These are phyloP conservation scores for Rhodotorula babjevae DNA, from an alignment of 768 basidiomycete genomes.

Conservation along the genomic window DNA sequence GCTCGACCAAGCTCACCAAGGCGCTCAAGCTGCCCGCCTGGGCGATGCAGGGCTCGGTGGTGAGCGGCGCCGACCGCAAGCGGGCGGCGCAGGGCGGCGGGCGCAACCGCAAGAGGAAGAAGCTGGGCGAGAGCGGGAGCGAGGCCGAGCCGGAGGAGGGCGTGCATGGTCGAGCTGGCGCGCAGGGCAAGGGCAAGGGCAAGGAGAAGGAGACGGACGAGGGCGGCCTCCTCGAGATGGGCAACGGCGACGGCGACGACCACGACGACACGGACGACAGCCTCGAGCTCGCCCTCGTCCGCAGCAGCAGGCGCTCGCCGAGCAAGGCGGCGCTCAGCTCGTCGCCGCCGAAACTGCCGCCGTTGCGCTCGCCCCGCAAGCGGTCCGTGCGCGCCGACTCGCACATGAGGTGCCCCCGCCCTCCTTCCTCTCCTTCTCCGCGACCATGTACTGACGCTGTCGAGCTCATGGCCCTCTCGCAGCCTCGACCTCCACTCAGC, in stretches of 20 bases:
- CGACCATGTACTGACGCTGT: too few species aligned
- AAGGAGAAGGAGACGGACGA: neutral
- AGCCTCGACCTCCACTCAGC: neutral
- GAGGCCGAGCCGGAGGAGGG: neutral
- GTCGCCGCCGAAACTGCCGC: too few species aligned
- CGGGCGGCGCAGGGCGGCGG: neutral
- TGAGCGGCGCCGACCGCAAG: constrained; percentile 5
- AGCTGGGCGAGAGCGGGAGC: neutral
- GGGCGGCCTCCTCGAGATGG: neutral
- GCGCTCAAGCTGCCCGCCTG: constrained; percentile 6
- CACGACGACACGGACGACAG: constrained; percentile 8
- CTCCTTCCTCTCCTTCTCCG: neutral
- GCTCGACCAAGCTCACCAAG: neutral
- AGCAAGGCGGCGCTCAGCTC: too few species aligned
- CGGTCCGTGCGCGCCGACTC: too few species aligned
- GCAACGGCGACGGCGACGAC: neutral
- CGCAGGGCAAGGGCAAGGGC: neutral
- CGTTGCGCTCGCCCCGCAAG: neutral
- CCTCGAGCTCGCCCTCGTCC: neutral
- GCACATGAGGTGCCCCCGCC: neutral
- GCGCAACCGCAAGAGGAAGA: constrained; percentile 9
- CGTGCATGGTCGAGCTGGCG: neutral
- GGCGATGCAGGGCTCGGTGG: neutral
- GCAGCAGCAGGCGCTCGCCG: neutral
- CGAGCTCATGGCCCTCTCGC: too few species aligned